Conservation (phyloP, 768 basidiomycete genomes). For the Leccinum uliginosum region DNA sequence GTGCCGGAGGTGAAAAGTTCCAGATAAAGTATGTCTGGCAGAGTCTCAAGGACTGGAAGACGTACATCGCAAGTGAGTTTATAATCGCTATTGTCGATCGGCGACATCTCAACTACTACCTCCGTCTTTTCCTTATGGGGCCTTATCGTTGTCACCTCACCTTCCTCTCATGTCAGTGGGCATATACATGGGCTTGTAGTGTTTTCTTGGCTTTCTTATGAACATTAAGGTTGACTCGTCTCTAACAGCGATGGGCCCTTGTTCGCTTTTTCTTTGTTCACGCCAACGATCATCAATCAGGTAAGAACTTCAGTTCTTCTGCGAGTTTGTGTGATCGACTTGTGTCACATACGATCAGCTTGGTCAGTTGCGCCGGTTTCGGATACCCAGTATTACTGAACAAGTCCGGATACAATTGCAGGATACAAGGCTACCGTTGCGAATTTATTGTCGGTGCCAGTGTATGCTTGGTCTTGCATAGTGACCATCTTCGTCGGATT, state of each 20-base stretch:
- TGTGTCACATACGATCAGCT: slow-evolving; percentile 8
- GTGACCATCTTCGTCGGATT: slow-evolving; percentile 61
- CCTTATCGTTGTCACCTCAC: background rate
- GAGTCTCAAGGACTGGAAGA: slow-evolving; percentile 68
- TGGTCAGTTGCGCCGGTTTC: slow-evolving; percentile 11
- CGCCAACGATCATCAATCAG: slow-evolving; percentile 45
- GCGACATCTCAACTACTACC: background rate
- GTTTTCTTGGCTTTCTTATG: slow-evolving; percentile 1
- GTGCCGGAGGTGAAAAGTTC: slow-evolving; percentile 57
- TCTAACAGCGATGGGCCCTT: slow-evolving; percentile 42
- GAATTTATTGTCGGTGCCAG: slow-evolving; percentile 73
- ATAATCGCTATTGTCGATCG: background rate
- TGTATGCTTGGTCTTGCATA: slow-evolving; percentile 70
- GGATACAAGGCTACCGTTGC: slow-evolving; percentile 63
- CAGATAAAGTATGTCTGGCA: slow-evolving; percentile 53
- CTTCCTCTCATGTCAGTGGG: slow-evolving; percentile 42
- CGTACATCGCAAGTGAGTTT: slow-evolving; percentile 60
- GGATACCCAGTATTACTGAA: background rate
- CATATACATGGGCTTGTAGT: slow-evolving; percentile 67
- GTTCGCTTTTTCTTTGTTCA: slow-evolving; percentile 53
- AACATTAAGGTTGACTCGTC: slow-evolving; percentile 3
- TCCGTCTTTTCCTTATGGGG: background rate
- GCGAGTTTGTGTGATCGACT: background rate
- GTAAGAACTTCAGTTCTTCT: slow-evolving; percentile 30
- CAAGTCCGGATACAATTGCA: slow-evolving; percentile 13